Conservation (phyloP, 1,139 yeast species). For the Blastobotrys niveus region DNA sequence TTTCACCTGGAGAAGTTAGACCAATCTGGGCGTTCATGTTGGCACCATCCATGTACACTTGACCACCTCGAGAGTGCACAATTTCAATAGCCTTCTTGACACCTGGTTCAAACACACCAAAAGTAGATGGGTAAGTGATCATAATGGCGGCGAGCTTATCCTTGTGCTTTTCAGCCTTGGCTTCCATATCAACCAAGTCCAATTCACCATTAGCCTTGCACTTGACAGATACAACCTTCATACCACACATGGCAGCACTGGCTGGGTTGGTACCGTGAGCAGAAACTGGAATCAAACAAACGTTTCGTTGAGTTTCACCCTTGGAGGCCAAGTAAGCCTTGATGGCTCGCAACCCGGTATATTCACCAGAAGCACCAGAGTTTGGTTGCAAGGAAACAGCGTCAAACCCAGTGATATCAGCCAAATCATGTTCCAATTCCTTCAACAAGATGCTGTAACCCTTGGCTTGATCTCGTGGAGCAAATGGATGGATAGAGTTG, state of each 20-base stretch:
- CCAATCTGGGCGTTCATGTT: conserved; percentile 99
- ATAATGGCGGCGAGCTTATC: conserved; percentile 78
- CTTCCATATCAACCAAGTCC: conserved; percentile 67
- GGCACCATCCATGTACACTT: conserved; percentile 96
- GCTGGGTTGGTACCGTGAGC: conserved; percentile 99
- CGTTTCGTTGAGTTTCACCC: conserved; percentile 71
- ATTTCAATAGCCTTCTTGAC: conserved; percentile 76
- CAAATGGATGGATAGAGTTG: conserved; percentile 84
- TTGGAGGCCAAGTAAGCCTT: conserved; percentile 65
- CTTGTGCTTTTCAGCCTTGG: conserved; percentile 65
- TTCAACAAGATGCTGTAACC: conserved; percentile 73
- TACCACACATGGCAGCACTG: conserved; percentile 94
- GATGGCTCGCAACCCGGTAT: conserved; percentile 86
- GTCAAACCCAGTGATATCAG: conserved; percentile 91
- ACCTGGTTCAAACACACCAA: conserved; percentile 92
- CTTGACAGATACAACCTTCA: conserved; percentile 87
- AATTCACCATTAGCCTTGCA: conserved; percentile 82
- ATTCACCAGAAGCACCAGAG: conserved; percentile 98
- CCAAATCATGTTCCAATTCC: conserved; percentile 78
- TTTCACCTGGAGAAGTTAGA: conserved; percentile 91
- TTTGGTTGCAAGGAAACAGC: conserved; percentile 93
- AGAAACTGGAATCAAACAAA: conserved; percentile 90
- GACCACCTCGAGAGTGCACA: conserved; percentile 84
- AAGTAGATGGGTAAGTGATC: conserved; percentile 97
- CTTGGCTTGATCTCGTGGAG: conserved; percentile 75